Base-by-base conservation (phyloP, 345 rosid genomes). In the Litchi chinensis region DNA sequence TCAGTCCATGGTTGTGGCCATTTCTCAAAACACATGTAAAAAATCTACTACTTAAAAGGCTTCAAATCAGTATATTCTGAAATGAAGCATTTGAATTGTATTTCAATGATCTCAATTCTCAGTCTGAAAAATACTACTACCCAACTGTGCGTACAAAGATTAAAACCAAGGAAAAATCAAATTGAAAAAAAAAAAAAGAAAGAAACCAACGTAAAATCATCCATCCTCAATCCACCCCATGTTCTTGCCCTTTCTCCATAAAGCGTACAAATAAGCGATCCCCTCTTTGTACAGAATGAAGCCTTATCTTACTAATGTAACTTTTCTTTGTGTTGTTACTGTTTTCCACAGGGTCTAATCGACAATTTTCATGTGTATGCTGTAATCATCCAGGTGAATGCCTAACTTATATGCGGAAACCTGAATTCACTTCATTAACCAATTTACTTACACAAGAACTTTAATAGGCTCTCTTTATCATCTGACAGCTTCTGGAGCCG, bases 401-500 rank as follows among this genome's bases (percentile, higher is more conserved):
- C 62, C 67, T 3, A 22, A 11, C 15, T 71, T 71, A 13, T 50
- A 52, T 1, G 41, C n/a, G 6, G 13, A 59, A 74, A 41, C 62
- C 62, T 5, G 22, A 5, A 19, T 57, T 6, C 8, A 16, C 0
- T 16, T 19, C 62, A 57, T 57, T 57, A 18, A 18, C 22, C 22
- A 60, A 60, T 60, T 60, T 60, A 60, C 65, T 16, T 22, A 13
- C 52, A 46, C 12, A 11, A 22, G 12, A 60, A 28, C 65, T 60
- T 19, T 21, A 15, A 13, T 52, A 60, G 28, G 28, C 64, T 60
- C 19, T 15, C 18, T 60, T 60, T 46, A 46, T 82, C 80, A 91
- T 83, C 93, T 90, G 32, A 97, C 97, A 71, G 98, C 99, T 85
- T 97, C 98, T 0, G 99, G 99, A 57, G 98, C 98, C 39, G 99